Conservation (phyloP, 345 rosid genomes). For the Heritiera littoralis region DNA sequence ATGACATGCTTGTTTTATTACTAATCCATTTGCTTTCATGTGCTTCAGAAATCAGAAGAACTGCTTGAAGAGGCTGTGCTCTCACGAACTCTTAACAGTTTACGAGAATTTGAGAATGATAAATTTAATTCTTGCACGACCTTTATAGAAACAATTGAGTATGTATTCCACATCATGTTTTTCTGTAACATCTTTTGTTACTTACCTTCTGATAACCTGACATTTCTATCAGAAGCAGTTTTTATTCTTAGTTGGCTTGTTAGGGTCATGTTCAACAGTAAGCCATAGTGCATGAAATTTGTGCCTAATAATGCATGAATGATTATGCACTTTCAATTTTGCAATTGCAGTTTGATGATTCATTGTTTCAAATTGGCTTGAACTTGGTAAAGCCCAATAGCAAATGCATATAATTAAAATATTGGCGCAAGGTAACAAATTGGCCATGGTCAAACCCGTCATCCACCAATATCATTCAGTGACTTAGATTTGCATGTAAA, state of each 20-base stretch:
- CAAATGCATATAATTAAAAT: not conserved
- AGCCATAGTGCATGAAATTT: not conserved
- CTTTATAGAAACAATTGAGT: constrained; percentile 83
- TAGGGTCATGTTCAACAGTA: constrained; percentile 13
- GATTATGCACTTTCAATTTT: not conserved
- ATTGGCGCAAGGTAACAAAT: not conserved
- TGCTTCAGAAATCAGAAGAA: constrained; percentile 88
- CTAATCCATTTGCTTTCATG: constrained; percentile 29
- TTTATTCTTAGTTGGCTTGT: constrained; percentile 4
- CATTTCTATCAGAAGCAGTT: not conserved
- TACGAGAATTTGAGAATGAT: constrained; percentile 43
- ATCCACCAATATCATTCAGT: not conserved
- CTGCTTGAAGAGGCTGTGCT: constrained; percentile 88
- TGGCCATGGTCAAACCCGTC: constrained; percentile 1
- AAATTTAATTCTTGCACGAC: constrained; percentile 53
- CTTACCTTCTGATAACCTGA: constrained; percentile 8
- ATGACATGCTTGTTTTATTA: constrained; percentile 1
- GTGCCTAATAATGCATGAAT: not conserved
- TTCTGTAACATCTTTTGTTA: not conserved
- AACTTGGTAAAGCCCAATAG: not conserved
- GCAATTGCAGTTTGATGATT: not conserved
- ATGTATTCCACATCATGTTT: constrained; percentile 34
- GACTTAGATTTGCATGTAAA: not conserved
- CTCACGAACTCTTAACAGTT: constrained; percentile 71
- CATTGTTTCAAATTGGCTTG: not conserved